Evolutionary conservation across 176 grass and related monocot genomes (phyloP), one percentile per base, ranked within the genome.

Genomic region (Elymus sibiricus): DNA sequence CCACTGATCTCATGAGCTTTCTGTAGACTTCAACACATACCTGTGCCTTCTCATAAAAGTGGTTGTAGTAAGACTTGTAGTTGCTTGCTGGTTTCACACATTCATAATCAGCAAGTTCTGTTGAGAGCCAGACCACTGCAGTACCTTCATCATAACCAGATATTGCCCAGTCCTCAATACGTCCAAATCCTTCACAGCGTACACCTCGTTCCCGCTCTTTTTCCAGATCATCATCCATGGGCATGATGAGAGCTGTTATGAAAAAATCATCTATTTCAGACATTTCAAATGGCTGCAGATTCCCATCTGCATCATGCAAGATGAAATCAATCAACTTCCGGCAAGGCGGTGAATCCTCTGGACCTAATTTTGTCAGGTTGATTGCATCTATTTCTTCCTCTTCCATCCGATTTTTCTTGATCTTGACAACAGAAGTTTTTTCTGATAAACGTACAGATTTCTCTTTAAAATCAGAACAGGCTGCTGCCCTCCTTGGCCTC

Each of bases 71-170:
- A 46, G 86, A 92, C 77, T 92, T 99, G 87, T 99, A 99, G 75
- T 61, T 90, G 82, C 76, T 79, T 85, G 97, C 86, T 79, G 97
- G 97, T 70, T 96, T 99, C 81, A 95, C 93, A 87, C 97, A 99
- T 89, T 99, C 97, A 75, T 99, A 99, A 37, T 96, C 97, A 79
- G 94, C 94, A 88, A 88, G 66, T 92, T 99, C 97, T 80, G 97
- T 99, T 78, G 92, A 94, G 38, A 99, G 78, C 97, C 97, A 99
- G 83, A 96, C 86, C 24, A 94, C 83, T 55, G 97, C 84, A 69
- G 68, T 94, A 51, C 94, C 97, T 92, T 99, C 97, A 85, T 99
- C 97, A 91, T 99, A 99, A 80, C 97, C 97, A 71, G 97, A 95
- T 85, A 99, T 93, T 74, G 94, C 79, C 97, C 97, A 99, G 70